These are phyloP conservation scores for Kodamaea sagamina DNA, from an alignment of 805 yeast genomes.

Conservation along the genomic window DNA sequence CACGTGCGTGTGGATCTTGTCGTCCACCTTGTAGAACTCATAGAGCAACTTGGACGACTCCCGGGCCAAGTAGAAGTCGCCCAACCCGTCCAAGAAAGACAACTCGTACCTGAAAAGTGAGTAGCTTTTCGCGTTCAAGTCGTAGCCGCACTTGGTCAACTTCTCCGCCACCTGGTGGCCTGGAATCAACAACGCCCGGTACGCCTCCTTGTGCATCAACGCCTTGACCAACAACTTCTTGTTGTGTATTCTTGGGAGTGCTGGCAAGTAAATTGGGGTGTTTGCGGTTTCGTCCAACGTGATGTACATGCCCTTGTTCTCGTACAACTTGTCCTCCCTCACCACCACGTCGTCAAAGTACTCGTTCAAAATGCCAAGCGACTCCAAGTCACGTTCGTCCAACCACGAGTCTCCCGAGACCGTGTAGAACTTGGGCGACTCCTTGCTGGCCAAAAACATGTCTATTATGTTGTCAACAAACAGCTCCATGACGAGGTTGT, in stretches of 20 bases:
- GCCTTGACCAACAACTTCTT: constrained; percentile 34
- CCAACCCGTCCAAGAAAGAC: constrained; percentile 43
- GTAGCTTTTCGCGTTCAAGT: constrained; percentile 22
- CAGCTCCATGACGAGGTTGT: constrained; percentile 22
- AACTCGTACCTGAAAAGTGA: constrained; percentile 34
- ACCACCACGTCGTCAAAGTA: constrained; percentile 30
- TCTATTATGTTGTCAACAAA: constrained; percentile 34
- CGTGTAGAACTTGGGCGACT: constrained; percentile 14
- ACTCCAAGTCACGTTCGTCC: constrained; percentile 14
- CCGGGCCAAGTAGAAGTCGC: constrained; percentile 41
- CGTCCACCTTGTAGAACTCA: constrained; percentile 22
- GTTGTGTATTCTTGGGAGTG: constrained; percentile 34
- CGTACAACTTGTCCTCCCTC: constrained; percentile 26
- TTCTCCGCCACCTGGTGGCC: constrained; percentile 28
- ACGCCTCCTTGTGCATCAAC: constrained; percentile 41
- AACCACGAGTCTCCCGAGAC: constrained; percentile 8
- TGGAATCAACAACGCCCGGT: constrained; percentile 29
- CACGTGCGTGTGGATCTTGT: constrained; percentile 15
- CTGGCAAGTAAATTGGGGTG: constrained; percentile 32
- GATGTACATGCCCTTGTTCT: constrained; percentile 18
- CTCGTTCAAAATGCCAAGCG: constrained; percentile 22
- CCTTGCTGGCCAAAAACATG: constrained; percentile 28
- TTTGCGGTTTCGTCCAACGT: constrained; percentile 27
- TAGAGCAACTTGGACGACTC: constrained; percentile 38
- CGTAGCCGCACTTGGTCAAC: constrained; percentile 21